Evolutionary conservation across 2,329 filamentous ascomycete species (phyloP).

Genomic region (Ceratocystis eucalypticola): DNA sequence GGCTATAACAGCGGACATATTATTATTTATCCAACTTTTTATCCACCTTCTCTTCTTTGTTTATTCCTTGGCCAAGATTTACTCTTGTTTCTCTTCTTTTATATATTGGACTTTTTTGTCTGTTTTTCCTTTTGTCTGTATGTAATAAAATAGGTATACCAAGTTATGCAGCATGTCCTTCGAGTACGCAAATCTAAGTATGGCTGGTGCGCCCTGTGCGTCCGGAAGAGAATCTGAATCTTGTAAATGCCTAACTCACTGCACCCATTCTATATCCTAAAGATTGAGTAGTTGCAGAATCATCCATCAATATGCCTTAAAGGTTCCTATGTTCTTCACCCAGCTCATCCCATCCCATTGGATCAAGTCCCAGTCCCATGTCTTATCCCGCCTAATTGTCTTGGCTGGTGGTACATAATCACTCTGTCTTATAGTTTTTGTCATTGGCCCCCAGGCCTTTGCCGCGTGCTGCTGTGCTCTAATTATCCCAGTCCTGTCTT

Average conservation of each 20-base stretch:
- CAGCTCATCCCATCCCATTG: background rate
- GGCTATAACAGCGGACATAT: background rate
- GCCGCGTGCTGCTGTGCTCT: background rate
- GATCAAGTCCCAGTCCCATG: background rate
- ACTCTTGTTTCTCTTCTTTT: constrained; percentile 4
- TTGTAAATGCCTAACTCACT: no score
- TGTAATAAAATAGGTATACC: constrained; percentile 1
- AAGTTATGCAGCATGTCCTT: background rate
- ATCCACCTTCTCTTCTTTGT: constrained; percentile 11
- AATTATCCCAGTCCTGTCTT: background rate
- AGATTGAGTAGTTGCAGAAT: no score
- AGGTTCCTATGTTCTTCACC: background rate
- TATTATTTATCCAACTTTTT: background rate
- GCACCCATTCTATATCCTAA: no score
- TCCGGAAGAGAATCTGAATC: no score
- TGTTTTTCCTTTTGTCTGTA: background rate
- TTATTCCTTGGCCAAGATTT: constrained; percentile 7
- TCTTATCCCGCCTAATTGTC: constrained; percentile 7
- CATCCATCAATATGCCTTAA: background rate
- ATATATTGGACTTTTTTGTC: constrained; percentile 9
- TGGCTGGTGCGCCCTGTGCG: no score
- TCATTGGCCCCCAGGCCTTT: background rate
- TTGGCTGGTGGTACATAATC: background rate
- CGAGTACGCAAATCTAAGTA: background rate
- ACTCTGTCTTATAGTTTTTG: constrained; percentile 1